Evolutionary conservation across 2,329 filamentous ascomycete species (phyloP), one percentile per base, ranked within the genome.

Genomic region (Aureobasidium sp.): DNA sequence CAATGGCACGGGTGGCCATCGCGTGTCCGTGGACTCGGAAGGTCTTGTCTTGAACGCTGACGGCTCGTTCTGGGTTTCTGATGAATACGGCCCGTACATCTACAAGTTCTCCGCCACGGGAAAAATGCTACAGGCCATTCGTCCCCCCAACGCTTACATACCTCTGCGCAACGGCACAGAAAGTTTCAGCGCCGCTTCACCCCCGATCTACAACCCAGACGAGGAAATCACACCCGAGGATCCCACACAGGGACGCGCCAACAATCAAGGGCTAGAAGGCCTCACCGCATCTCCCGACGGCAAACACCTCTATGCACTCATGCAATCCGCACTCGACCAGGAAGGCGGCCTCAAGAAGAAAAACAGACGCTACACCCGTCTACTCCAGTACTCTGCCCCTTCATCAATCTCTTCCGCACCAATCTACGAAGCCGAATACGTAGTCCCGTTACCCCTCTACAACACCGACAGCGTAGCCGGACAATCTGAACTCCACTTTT

Each of bases 231-330:
- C 71, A 2, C 87, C 87, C 0, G 77, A 75, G 15, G 78, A 87
- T 65, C 84, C 86, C 0, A 77, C 79, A 1, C 81, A 81, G 0
- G 88, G 88, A 14, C 82, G 88, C 22, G 77, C 81, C 61, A 90
- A 91, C 72, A 91, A 91, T 72, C 87, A 89, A 70, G 87, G 88
- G n/a, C 83, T 90, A 53, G 88, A 91, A 72, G 87, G 84, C 0
- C 73, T 91, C 53, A 87, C 85, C 0, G 73, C 82, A n/a, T 84
- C 82, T 3, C 77, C 80, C 0, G 83, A 88, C 66, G 85, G 86
- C 11, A 84, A 83, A 64, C 83, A 78, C 1, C 76, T 90, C 12
- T 90, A 84, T 69, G 81, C 82, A 1, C 77, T 90, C 62, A 75
- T 89, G 25, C 87, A 91, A 70, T 84, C 83, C 1, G 86, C 87